Conservation (phyloP, 768 basidiomycete genomes). For the Xerocomellus amylosporus region DNA sequence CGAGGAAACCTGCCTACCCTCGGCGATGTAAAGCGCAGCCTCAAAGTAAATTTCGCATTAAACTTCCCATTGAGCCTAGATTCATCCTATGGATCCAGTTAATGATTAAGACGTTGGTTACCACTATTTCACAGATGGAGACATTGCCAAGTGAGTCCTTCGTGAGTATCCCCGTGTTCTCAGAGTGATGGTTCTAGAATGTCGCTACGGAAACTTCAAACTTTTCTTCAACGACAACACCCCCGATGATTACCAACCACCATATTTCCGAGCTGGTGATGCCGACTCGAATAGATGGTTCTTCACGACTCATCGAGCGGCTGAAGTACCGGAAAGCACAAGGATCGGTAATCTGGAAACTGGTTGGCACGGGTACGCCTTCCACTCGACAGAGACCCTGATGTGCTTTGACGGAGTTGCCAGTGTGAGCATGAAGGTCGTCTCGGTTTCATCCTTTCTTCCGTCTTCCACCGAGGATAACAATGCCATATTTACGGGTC, state of each 20-base stretch:
- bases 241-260: conserved; percentile 82
- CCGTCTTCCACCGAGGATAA: conserved; percentile 63
- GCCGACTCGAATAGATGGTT: conserved; percentile 71
- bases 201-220: conserved; percentile 87
- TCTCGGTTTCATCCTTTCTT: conserved; percentile 71
- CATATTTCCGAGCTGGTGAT: conserved; percentile 72
- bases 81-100: conserved; percentile 39
- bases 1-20: conserved; percentile 68
- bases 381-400: neutral
- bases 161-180: neutral
- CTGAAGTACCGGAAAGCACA: conserved; percentile 73
- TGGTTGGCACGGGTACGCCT: conserved; percentile 64
- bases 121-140: conserved; percentile 80
- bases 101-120: conserved; percentile 73
- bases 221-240: conserved; percentile 78
- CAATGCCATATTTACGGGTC: conserved; percentile 53
- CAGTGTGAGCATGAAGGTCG: conserved; percentile 68
- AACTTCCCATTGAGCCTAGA: neutral
- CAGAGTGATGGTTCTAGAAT: conserved; percentile 43
- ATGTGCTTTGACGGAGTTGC: neutral
- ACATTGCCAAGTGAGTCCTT: conserved; percentile 61
- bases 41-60: conserved; percentile 51
- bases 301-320: conserved; percentile 71
- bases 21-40: conserved; percentile 76
- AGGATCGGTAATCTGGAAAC: conserved; percentile 66